These are phyloP conservation scores for Angophora floribunda DNA, from an alignment of 345 rosid genomes.

Conservation along the genomic window DNA sequence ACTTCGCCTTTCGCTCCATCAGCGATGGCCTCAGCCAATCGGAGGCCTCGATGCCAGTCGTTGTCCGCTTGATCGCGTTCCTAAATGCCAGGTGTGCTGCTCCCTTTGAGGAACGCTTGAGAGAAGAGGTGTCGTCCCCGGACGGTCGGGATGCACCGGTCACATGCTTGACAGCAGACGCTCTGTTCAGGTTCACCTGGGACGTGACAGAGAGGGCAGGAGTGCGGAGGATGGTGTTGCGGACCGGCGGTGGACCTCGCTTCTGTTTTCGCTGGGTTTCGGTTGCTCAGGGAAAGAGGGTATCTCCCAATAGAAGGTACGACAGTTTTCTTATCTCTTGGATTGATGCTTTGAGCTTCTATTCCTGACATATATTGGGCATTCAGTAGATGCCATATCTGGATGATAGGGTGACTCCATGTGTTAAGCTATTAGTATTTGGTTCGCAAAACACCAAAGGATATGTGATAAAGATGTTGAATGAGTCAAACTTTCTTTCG, in stretches of 20 bases:
- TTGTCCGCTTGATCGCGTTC: not conserved
- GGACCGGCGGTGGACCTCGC: slow-evolving; percentile 27
- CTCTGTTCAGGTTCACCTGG: slow-evolving; percentile 9
- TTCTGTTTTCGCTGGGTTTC: slow-evolving; percentile 19
- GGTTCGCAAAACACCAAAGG: not conserved
- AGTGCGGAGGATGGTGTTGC: slow-evolving; percentile 21
- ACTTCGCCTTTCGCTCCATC: slow-evolving; percentile 15
- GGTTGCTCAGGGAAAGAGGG: slow-evolving; percentile 18
- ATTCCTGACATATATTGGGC: not conserved
- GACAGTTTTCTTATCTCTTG: not conserved
- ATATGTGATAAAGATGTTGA: too few species aligned
- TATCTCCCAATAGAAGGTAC: slow-evolving; percentile 11
- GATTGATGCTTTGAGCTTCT: not conserved
- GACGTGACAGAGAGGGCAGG: slow-evolving; percentile 12
- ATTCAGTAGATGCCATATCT: not conserved
- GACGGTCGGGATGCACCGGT: not conserved
- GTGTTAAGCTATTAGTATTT: not conserved
- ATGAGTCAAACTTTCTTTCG: too few species aligned
- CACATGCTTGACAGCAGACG: slow-evolving; percentile 16
- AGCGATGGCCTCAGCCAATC: slow-evolving; percentile 6
- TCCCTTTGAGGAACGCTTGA: slow-evolving; percentile 16
- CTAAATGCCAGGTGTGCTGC: slow-evolving; percentile 4
- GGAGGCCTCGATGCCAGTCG: not conserved
- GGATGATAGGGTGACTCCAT: not conserved
- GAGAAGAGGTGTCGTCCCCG: not conserved